Percentiles rank a stretch among this genome's conserved stretches.
Conservation (phyloP, 2,329 filamentous ascomycete species). For the Paraphaeosphaeria sporulosa region DNA sequence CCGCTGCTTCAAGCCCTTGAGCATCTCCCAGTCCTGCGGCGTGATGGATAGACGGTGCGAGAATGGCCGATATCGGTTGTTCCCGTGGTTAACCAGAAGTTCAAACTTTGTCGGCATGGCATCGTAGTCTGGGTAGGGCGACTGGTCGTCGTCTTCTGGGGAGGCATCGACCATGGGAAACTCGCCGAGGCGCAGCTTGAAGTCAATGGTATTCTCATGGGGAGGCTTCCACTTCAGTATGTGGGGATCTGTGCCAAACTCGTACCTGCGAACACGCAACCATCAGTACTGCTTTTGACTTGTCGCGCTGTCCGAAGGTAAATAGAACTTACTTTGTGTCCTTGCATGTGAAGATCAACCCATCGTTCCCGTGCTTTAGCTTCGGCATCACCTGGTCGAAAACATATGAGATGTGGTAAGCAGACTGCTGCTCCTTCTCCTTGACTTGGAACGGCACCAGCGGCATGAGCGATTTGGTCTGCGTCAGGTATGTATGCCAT, state of each 20-base stretch:
- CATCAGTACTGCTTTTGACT: neutral
- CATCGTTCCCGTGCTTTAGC: conserved; percentile 92
- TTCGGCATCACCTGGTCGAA: conserved; percentile 84
- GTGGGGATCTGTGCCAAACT: conserved; percentile 87
- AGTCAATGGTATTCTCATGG: conserved; percentile 94
- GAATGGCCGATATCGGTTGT: conserved; percentile 71
- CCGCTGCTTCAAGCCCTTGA: conserved; percentile 77
- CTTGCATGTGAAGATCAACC: conserved; percentile 96
- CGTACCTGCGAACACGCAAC: conserved; percentile 61
- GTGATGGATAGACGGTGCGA: conserved; percentile 70
- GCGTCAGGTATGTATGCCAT: conserved; percentile 66
- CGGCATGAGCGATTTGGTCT: conserved; percentile 57
- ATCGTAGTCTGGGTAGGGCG: conserved; percentile 77
- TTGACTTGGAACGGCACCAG: conserved; percentile 82
- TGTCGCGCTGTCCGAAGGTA: neutral
- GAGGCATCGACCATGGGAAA: conserved; percentile 71
- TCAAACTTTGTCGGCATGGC: conserved; percentile 72
- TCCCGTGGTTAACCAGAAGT: conserved; percentile 73
- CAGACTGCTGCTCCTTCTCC: conserved; percentile 88
- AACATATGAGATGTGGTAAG: conserved; percentile 80
- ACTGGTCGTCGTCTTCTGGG: conserved; percentile 73
- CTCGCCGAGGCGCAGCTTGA: conserved; percentile 74
- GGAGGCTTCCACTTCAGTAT: conserved; percentile 99
- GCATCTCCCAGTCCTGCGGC: conserved; percentile 79
- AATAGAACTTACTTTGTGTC: conserved; percentile 62